phyloP scores from a whole-genome alignment of 768 basidiomycete genomes.

The Suillus subaureus region DNA sequence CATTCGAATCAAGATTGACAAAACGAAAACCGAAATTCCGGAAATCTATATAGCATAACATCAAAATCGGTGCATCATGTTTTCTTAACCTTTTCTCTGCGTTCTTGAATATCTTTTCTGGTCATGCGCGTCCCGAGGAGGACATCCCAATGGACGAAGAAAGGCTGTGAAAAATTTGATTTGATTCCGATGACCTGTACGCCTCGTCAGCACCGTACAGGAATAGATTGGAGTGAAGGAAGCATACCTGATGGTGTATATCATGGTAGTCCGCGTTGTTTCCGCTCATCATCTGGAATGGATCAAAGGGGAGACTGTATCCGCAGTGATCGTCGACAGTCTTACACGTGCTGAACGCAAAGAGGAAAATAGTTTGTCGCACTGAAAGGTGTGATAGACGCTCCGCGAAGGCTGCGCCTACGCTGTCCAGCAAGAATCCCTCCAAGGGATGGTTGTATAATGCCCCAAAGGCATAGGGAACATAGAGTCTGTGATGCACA shows the following conservation, averaged over 20 bases:
- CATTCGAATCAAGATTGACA: neutral
- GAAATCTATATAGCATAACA: neutral
- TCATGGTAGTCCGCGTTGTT: slow-evolving; percentile 99
- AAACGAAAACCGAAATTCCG: neutral
- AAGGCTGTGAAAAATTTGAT: slow-evolving; percentile 91
- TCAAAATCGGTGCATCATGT: slow-evolving; percentile 12
- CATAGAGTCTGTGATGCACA: slow-evolving; percentile 93
- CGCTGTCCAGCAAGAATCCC: slow-evolving; percentile 85
- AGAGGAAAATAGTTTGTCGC: slow-evolving; percentile 85
- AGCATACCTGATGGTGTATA: slow-evolving; percentile 89
- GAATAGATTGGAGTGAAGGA: neutral
- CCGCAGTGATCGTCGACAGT: slow-evolving; percentile 97
- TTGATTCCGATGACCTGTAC: slow-evolving; percentile 70
- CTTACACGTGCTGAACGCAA: slow-evolving; percentile 82
- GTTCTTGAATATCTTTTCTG: slow-evolving; percentile 56
- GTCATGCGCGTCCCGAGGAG: slow-evolving; percentile 83
- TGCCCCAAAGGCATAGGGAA: slow-evolving; percentile 95
- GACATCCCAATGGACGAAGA: slow-evolving; percentile 90
- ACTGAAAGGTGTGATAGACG: slow-evolving; percentile 63
- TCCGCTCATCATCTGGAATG: slow-evolving; percentile 77
- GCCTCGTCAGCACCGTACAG: neutral
- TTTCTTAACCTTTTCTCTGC: slow-evolving; percentile 36
- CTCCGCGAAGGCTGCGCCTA: slow-evolving; percentile 82
- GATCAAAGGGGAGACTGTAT: slow-evolving; percentile 88
- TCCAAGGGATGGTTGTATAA: slow-evolving; percentile 98